Evolutionary conservation across 2,329 filamentous ascomycete species (phyloP), one percentile per base, ranked within the genome.

Genomic region (Simplicillium aogashimaense): DNA sequence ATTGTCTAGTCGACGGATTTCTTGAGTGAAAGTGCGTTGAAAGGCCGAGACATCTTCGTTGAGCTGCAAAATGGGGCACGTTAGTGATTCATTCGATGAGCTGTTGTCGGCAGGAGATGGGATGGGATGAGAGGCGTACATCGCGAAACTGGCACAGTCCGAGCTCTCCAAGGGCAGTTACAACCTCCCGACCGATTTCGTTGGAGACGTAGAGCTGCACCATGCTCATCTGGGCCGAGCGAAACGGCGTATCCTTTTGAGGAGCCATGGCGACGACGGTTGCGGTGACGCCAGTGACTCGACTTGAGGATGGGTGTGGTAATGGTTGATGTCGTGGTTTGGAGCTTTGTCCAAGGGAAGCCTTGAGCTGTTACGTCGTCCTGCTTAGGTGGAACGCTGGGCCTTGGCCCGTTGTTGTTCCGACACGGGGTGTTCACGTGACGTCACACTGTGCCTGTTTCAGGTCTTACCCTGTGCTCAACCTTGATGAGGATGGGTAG

Each of bases 181-280:
- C 89, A 54, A 95, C 90, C 70, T 98, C 94, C 59, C 92, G 81
- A 54, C 92, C 90, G 53, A 98, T 97, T 74, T 98, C 92, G 62
- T 95, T 97, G 58, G 92, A 87, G 57, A 98, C 94, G 69, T 97
- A 98, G 58, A 98, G 83, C 81, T 98, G 92, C 58, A 94, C 94
- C 83, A 98, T 83, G 76, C 88, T 95, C 92, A 98, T 98, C 67
- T 95, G 86, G 86, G 88, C 86, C 62, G 92, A 98, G 77, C 94
- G 90, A 81, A 98, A 97, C 72, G 95, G 86, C 66, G 89, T 95
- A 70, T 97, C 88, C 69, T 86, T 69, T 61, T 70, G 66, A 51
- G 74, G 70, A 64, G 76, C 77, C 79, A 83, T 83, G 55, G 47
- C 47, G 56, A 55, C 50, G 56, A 43, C 44, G 46, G 43, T 32